These are phyloP conservation scores for Schizopora paradoxa DNA, from an alignment of 1,284 basidiomycete genomes.

Conservation along the genomic window DNA sequence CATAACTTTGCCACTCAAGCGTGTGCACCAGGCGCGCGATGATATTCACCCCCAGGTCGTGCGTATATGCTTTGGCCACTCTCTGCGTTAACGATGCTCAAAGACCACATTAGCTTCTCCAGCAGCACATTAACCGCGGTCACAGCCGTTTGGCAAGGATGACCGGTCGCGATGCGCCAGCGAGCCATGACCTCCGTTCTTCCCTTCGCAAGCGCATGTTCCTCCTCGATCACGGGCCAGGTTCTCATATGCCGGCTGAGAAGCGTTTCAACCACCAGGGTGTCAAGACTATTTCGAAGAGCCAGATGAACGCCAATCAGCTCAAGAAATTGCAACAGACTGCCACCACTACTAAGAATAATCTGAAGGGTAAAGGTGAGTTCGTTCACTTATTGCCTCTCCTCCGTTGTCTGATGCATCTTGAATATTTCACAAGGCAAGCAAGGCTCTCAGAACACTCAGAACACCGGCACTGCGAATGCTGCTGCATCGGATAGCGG, in stretches of 20 bases:
- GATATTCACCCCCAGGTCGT: slow-evolving; percentile 62
- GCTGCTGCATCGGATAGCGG: slow-evolving; percentile 20
- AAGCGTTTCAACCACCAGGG: slow-evolving; percentile 35
- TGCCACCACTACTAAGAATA: neutral
- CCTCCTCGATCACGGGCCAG: slow-evolving; percentile 29
- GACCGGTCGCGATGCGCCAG: slow-evolving; percentile 51
- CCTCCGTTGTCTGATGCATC: neutral
- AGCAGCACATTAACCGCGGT: slow-evolving; percentile 67
- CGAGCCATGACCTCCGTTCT: slow-evolving; percentile 42
- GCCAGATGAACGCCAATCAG: neutral
- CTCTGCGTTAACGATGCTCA: neutral
- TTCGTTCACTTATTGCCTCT: neutral
- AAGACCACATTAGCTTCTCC: slow-evolving; percentile 43
- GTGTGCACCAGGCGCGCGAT: slow-evolving; percentile 34
- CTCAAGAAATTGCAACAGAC: neutral
- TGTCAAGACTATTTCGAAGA: slow-evolving; percentile 4
- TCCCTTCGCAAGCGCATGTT: slow-evolving; percentile 52
- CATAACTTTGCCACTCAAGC: slow-evolving; percentile 54
- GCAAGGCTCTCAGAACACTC: neutral
- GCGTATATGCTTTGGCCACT: slow-evolving; percentile 25
- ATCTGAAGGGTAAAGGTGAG: neutral
- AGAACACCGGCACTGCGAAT: slow-evolving; percentile 6
- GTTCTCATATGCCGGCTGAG: slow-evolving; percentile 13
- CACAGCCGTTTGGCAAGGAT: slow-evolving; percentile 64
- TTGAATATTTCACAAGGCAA: neutral